These are phyloP conservation scores for Tuber brumale DNA, from an alignment of 495 filamentous ascomycete species.

Conservation along the genomic window DNA sequence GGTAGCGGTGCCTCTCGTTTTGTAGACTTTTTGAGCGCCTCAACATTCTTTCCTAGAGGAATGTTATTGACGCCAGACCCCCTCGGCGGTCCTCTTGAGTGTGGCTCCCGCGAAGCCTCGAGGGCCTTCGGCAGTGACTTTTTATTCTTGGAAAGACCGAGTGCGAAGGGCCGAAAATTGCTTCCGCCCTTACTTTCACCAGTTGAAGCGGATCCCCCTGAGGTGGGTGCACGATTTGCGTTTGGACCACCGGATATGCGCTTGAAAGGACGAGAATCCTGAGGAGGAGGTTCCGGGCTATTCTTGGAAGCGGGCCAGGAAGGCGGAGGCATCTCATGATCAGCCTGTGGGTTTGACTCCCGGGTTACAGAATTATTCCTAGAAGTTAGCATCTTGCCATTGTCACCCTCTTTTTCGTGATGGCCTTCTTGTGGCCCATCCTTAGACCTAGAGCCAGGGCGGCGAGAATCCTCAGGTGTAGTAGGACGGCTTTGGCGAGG, in stretches of 20 bases:
- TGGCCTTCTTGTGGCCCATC: constrained; percentile 24
- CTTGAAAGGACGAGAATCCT: constrained; percentile 36
- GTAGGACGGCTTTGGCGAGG: constrained; percentile 22
- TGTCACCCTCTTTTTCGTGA: constrained; percentile 27
- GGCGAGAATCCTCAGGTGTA: constrained; percentile 29
- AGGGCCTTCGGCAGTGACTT: constrained; percentile 30
- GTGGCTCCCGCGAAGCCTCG: constrained; percentile 18
- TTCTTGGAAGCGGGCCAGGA: constrained; percentile 25
- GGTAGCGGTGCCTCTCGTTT: constrained; percentile 15
- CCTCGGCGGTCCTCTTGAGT: constrained; percentile 13
- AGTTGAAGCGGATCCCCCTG: constrained; percentile 3
- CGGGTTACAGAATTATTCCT: constrained; percentile 5
- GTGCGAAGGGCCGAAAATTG: constrained; percentile 37
- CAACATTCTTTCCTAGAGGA: constrained; percentile 30
- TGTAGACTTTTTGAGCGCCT: constrained; percentile 16
- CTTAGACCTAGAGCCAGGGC: constrained; percentile 6
- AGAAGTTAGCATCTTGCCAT: constrained; percentile 10
- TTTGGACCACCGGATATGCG: constrained; percentile 26
- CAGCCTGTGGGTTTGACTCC: constrained; percentile 11
- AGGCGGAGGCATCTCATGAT: constrained; percentile 37
- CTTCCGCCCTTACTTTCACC: constrained; percentile 27
- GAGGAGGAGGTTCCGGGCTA: constrained; percentile 21
- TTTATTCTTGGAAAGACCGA: constrained; percentile 27
- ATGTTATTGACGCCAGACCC: constrained; percentile 38
- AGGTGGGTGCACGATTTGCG: constrained; percentile 17